These are phyloP conservation scores for Sungouiozyma intestinalis DNA, from an alignment of 805 yeast species.

Conservation along the genomic window DNA sequence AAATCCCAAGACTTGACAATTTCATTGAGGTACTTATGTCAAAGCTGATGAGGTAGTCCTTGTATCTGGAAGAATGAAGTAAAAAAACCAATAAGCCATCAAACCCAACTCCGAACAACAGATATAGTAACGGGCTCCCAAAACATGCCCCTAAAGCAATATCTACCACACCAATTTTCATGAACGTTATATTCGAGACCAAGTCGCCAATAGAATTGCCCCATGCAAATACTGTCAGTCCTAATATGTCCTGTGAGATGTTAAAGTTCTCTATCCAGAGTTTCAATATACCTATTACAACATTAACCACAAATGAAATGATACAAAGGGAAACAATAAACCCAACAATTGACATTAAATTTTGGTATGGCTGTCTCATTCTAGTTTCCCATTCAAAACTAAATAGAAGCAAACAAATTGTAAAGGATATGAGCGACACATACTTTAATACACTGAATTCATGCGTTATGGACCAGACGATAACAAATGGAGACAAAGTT, in stretches of 20 bases:
- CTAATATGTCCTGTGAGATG: conserved; percentile 70
- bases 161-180: conserved; percentile 69
- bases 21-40: conserved; percentile 31
- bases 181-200: conserved; percentile 71
- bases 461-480: background rate
- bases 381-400: background rate
- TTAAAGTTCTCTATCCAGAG: conserved; percentile 48
- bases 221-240: conserved; percentile 79
- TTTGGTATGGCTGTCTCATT: background rate
- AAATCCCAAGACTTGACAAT: conserved; percentile 32
- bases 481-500: conserved; percentile 2
- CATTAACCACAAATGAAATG: conserved; percentile 37
- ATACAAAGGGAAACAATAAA: conserved; percentile 57
- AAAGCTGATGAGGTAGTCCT: conserved; percentile 21
- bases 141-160: conserved; percentile 95
- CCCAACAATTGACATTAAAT: conserved; percentile 38
- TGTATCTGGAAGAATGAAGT: background rate
- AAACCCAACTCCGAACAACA: conserved; percentile 70
- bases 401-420: background rate
- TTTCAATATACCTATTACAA: conserved; percentile 51
- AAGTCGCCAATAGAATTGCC: conserved; percentile 92
- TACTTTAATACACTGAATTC: background rate
- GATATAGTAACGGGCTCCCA: conserved; percentile 80
- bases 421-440: background rate
- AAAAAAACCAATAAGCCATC: conserved; percentile 46